Conservation (phyloP, 164 flowering plant species). For the Nelumbo lutea region DNA sequence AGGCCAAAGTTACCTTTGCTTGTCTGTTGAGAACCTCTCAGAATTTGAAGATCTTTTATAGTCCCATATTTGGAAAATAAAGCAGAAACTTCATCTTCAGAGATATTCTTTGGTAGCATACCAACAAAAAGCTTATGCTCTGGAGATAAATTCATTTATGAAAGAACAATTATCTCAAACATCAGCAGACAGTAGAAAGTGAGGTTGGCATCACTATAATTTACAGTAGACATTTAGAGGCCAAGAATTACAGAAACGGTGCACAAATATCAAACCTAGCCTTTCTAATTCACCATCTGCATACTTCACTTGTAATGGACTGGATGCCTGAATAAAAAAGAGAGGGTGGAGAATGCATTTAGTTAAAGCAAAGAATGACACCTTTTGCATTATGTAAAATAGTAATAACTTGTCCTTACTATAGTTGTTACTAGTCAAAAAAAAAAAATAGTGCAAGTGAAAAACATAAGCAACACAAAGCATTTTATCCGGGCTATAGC, state of each 20-base stretch:
- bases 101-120: constrained; percentile 95
- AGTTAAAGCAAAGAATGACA: constrained; percentile 5
- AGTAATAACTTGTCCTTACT: too few species aligned
- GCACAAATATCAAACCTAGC: constrained; percentile 51
- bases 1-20: constrained; percentile 64
- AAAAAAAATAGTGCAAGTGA: too few species aligned
- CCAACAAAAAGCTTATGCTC: constrained; percentile 98
- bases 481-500: too few species aligned
- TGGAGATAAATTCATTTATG: constrained; percentile 19
- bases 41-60: constrained; percentile 81
- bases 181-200: background rate
- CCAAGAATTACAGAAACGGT: background rate
- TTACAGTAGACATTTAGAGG: background rate
- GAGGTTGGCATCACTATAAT: constrained; percentile 6
- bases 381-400: background rate
- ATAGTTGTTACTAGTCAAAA: too few species aligned
- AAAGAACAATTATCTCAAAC: too few species aligned
- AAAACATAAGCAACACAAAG: too few species aligned
- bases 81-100: constrained; percentile 73
- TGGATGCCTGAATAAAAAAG: constrained; percentile 73
- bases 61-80: constrained; percentile 81
- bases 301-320: constrained; percentile 99
- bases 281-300: constrained; percentile 99
- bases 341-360: constrained; percentile 7
- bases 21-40: constrained; percentile 93